phyloP scores from a whole-genome alignment of 352 stramenopile species.

The Peronospora farinosa region DNA sequence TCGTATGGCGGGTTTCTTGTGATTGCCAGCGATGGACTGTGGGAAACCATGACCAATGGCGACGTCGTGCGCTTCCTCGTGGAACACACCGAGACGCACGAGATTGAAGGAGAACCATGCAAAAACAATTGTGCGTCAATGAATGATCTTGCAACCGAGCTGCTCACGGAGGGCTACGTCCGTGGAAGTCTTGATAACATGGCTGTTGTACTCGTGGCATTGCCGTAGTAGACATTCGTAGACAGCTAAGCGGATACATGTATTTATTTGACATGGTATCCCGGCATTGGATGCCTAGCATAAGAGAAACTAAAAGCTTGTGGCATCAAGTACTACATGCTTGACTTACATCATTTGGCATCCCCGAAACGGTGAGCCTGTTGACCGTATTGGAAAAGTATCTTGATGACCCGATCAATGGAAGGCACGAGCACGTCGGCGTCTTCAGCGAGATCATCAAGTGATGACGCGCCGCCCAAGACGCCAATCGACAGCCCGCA shows the following conservation, averaged over 20 bases:
- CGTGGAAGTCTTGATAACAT: slow-evolving; percentile 93
- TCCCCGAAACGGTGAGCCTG: slow-evolving; percentile 59
- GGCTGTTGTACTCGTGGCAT: slow-evolving; percentile 59
- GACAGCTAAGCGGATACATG: slow-evolving; percentile 8
- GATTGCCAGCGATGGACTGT: slow-evolving; percentile 71
- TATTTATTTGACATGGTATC: slow-evolving; percentile 22
- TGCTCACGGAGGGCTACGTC: slow-evolving; percentile 91
- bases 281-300: slow-evolving; percentile 3
- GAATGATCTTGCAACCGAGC: slow-evolving; percentile 59
- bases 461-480: slow-evolving; percentile 65
- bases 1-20: slow-evolving; percentile 30
- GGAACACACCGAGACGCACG: slow-evolving; percentile 14
- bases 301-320: slow-evolving; percentile 10
- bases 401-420: slow-evolving; percentile 67
- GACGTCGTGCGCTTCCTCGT: slow-evolving; percentile 49
- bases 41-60: slow-evolving; percentile 56
- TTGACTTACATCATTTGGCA: slow-evolving; percentile 15
- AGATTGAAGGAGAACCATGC: slow-evolving; percentile 20
- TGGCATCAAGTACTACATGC: neutral
- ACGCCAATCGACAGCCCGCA: slow-evolving; percentile 75
- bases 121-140: slow-evolving; percentile 35
- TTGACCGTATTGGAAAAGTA: slow-evolving; percentile 81
- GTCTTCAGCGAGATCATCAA: slow-evolving; percentile 76
- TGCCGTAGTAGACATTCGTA: slow-evolving; percentile 12
- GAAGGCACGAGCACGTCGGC: slow-evolving; percentile 80